Percentiles rank a stretch among this genome's conserved stretches.
Evolutionary conservation across 768 basidiomycete genomes (phyloP).

Genomic region (Mycena leptocephala): DNA sequence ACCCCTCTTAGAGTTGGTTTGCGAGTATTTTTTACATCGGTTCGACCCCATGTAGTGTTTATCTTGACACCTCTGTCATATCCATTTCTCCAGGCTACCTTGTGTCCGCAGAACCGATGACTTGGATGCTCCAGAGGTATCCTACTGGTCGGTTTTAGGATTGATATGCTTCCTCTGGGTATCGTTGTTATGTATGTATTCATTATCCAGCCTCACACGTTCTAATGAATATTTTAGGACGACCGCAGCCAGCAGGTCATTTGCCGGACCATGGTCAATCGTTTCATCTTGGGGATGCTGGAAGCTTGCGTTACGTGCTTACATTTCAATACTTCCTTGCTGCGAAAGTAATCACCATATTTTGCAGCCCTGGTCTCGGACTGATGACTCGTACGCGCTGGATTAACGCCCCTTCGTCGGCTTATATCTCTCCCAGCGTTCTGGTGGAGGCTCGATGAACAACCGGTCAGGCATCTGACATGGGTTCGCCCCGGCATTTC

Average conservation of each 20-base stretch:
- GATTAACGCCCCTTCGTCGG: background rate
- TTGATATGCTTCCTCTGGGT: slow-evolving; percentile 48
- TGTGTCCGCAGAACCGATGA: slow-evolving; percentile 45
- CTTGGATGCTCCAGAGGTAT: slow-evolving; percentile 46
- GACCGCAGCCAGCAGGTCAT: slow-evolving; percentile 43
- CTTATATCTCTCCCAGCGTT: slow-evolving; percentile 25
- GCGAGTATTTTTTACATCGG: slow-evolving; percentile 37
- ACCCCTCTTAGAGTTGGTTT: slow-evolving; percentile 20
- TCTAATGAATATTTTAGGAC: slow-evolving; percentile 21
- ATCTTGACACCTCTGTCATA: background rate
- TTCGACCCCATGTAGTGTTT: background rate
- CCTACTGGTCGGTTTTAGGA: slow-evolving; percentile 29
- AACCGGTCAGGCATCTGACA: slow-evolving; percentile 45
- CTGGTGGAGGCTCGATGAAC: slow-evolving; percentile 48
- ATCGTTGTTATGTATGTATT: slow-evolving; percentile 42
- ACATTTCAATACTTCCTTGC: background rate
- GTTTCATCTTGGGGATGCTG: slow-evolving; percentile 45
- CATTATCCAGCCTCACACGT: background rate
- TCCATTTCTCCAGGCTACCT: slow-evolving; percentile 42
- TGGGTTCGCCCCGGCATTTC: slow-evolving; percentile 43
- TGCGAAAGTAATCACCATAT: too few species aligned
- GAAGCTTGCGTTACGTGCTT: slow-evolving; percentile 46
- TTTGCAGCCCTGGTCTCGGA: slow-evolving; percentile 44
- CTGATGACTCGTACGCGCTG: slow-evolving; percentile 45
- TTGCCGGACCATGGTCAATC: slow-evolving; percentile 44